Percentiles rank a stretch among this genome's conserved stretches.
Conservation (phyloP, 2,329 filamentous ascomycete species). For the Botrytis pseudocinerea region DNA sequence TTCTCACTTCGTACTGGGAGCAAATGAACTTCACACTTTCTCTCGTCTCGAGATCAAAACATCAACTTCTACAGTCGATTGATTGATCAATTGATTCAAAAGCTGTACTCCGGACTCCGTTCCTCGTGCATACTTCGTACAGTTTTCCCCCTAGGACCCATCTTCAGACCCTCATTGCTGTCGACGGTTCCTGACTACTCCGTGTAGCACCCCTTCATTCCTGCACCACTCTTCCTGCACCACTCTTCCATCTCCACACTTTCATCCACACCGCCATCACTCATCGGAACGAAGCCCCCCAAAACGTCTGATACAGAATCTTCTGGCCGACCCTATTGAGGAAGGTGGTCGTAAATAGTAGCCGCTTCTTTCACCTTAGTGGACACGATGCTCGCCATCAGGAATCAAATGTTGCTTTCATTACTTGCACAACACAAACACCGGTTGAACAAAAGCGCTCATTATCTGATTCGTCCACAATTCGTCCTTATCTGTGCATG, state of each 20-base stretch:
- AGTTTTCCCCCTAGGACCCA: not conserved
- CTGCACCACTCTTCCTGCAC: slow-evolving; percentile 10
- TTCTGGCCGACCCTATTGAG: slow-evolving; percentile 7
- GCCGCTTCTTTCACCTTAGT: slow-evolving; percentile 1
- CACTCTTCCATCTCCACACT: slow-evolving; percentile 16
- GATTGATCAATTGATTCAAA: not conserved
- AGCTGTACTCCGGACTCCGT: not conserved
- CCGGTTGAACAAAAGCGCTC: not conserved
- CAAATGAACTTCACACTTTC: not conserved
- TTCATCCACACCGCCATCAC: slow-evolving; percentile 15
- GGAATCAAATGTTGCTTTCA: not conserved
- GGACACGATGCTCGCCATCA: slow-evolving; percentile 4
- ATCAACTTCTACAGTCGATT: not conserved
- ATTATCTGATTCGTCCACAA: slow-evolving; percentile 2
- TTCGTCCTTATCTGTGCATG: not conserved
- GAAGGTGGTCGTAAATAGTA: not conserved
- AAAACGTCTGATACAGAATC: not conserved
- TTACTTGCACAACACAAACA: not conserved
- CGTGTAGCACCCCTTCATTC: slow-evolving; percentile 2
- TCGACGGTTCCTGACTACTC: slow-evolving; percentile 11
- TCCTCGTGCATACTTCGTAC: not conserved
- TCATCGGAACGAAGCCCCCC: not conserved
- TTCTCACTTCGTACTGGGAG: not conserved
- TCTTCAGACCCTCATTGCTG: not conserved
- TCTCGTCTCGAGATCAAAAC: not conserved